Evolutionary conservation across 1,139 yeast genomes (phyloP).

Genomic region (Saccharomycopsis hybrid): DNA sequence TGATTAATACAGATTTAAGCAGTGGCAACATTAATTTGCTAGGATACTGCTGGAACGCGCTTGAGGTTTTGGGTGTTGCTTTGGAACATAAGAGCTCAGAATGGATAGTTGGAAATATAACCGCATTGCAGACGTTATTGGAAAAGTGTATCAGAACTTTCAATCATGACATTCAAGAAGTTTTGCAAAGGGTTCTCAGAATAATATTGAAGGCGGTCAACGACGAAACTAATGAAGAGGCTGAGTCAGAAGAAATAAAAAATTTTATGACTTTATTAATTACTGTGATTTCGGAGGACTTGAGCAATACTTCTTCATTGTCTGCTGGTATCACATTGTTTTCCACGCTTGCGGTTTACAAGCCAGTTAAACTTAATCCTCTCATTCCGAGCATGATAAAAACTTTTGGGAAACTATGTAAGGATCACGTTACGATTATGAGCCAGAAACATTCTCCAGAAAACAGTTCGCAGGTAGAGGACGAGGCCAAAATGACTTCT

Average conservation of each 20-base stretch:
- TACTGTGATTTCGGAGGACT: slow-evolving; percentile 73
- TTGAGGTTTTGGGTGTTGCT: slow-evolving; percentile 82
- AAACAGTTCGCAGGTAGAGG: slow-evolving; percentile 25
- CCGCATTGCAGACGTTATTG: slow-evolving; percentile 61
- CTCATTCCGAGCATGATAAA: slow-evolving; percentile 73
- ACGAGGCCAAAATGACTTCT: slow-evolving; percentile 77
- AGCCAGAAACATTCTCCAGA: slow-evolving; percentile 39
- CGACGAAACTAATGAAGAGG: slow-evolving; percentile 41
- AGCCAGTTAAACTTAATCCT: slow-evolving; percentile 68
- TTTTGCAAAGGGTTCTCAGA: slow-evolving; percentile 65
- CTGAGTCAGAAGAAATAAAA: slow-evolving; percentile 48
- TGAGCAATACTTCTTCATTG: slow-evolving; percentile 66
- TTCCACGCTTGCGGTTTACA: slow-evolving; percentile 71
- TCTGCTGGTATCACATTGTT: slow-evolving; percentile 89
- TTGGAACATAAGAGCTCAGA: slow-evolving; percentile 67
- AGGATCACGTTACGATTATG: slow-evolving; percentile 60
- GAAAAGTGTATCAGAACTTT: slow-evolving; percentile 81
- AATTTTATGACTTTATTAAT: slow-evolving; percentile 56
- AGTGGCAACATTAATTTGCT: slow-evolving; percentile 48
- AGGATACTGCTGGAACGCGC: slow-evolving; percentile 81
- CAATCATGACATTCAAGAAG: slow-evolving; percentile 79
- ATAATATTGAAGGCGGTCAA: slow-evolving; percentile 58
- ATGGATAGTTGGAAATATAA: slow-evolving; percentile 71
- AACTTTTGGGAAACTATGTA: slow-evolving; percentile 80
- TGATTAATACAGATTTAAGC: slow-evolving; percentile 27